Base-by-base conservation (phyloP, 768 basidiomycete genomes). In the Russula lepida region DNA sequence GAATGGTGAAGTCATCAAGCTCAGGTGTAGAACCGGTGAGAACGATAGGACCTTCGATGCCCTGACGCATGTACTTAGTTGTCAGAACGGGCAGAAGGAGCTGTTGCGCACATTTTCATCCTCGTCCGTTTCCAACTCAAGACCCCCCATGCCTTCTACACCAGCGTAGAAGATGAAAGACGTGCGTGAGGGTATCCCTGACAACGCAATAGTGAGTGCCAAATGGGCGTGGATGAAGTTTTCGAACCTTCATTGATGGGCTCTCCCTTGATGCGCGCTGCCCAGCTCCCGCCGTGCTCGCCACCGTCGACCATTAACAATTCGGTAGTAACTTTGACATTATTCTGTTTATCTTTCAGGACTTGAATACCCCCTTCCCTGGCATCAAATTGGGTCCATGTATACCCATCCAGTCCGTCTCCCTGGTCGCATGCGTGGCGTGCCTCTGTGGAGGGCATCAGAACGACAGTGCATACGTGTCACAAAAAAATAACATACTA, bases 351-450 rank as follows among this genome's bases (percentile, higher is more conserved):
- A 71, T 98, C 95, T 60, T 84, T 81, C 53, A 98, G 76, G 56
- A 92, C 83, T 73, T 98, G 90, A 27, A 89, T 82, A 52, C 92
- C 92, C 49, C 90, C 92, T 69, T 87, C 81, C 23, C 92, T 84
- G 21, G 89, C 77, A 71, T 97, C 93, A 69, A 91, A 95, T 66
- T 84, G 81, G 2, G 88, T 88, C 86, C 89, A 98, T 23, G 89
- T 86, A 73, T 97, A 98, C 41, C 78, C 79, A 60, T 85, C 80
- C 39, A 98, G 77, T 1, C 82, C 84, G 69, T 95, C 93, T 6
- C 81, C 83, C 70, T 97, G 92, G 66, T 95, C 92, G 69, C 93
- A 94, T 6, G 89, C 81, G 75, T 97, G 92, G 2, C 95, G 85
- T 27, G 85, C 76, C 64, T 81, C 91, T 92, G 65, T 48, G 35